Conservation (phyloP, 163 green algal species). For the Volvox carteri region DNA sequence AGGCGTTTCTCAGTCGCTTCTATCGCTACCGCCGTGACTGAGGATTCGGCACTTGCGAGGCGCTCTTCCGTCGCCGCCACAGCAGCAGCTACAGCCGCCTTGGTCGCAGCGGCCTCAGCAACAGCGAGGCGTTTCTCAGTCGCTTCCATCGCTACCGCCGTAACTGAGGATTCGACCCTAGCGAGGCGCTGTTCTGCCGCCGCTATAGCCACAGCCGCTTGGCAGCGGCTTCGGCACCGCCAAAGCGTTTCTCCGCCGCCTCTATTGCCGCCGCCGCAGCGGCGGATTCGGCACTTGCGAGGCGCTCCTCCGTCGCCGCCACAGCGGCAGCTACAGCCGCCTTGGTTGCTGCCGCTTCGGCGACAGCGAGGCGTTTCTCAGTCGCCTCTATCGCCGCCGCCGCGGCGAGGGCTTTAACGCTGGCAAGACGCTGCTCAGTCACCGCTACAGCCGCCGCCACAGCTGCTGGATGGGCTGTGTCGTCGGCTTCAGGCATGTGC, state of each 20-base stretch:
- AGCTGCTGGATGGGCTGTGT: neutral
- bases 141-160: too few relatives aligned
- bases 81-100: too few relatives aligned
- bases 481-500: neutral
- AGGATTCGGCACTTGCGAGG: too few relatives aligned
- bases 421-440: neutral
- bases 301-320: neutral
- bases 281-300: neutral
- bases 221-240: too few relatives aligned
- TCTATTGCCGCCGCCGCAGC: too few relatives aligned
- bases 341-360: neutral
- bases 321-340: neutral
- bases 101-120: too few relatives aligned
- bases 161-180: too few relatives aligned
- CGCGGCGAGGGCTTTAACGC: neutral
- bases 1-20: too few relatives aligned
- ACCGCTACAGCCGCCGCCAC: neutral
- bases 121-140: too few relatives aligned
- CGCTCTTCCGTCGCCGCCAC: too few relatives aligned
- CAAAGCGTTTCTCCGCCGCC: too few relatives aligned
- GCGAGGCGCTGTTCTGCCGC: neutral
- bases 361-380: neutral
- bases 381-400: neutral
- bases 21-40: too few relatives aligned
- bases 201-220: neutral